Percentiles rank a stretch among this genome's conserved stretches.
phyloP scores from a whole-genome alignment of 371 early-diverging fungal species.

The Catenaria anguillulae region DNA sequence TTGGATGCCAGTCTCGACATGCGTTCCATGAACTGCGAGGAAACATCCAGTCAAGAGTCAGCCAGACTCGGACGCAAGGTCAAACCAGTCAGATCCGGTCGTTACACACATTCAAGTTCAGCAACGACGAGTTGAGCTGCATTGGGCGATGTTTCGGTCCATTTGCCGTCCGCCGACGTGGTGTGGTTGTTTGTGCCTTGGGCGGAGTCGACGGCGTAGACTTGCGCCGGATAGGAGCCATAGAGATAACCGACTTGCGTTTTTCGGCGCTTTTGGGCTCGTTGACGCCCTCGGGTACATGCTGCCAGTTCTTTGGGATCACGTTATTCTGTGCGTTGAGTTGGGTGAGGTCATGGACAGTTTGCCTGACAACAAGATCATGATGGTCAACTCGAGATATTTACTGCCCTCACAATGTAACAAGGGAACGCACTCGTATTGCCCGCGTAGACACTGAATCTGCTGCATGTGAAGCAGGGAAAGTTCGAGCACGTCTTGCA shows the following conservation, averaged over 20 bases:
- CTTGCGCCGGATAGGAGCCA: too few species aligned
- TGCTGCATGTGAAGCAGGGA: conserved; percentile 7
- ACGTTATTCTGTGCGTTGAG: not conserved
- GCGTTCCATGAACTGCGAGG: not conserved
- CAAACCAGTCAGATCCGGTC: too few species aligned
- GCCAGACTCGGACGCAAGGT: too few species aligned
- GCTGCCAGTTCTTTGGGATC: not conserved
- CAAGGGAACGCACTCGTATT: conserved; percentile 4
- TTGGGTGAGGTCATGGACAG: not conserved
- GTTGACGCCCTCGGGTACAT: too few species aligned
- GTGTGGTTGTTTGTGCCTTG: too few species aligned
- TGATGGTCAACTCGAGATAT: not conserved
- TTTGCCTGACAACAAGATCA: not conserved
- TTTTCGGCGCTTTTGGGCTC: too few species aligned
- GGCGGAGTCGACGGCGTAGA: too few species aligned
- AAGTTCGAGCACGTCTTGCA: conserved; percentile 7
- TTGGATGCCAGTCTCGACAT: not conserved
- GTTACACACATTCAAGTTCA: not conserved
- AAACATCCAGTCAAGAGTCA: not conserved
- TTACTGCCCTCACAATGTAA: not conserved
- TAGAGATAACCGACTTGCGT: too few species aligned
- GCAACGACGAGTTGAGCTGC: conserved; percentile 1
- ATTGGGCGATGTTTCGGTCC: too few species aligned
- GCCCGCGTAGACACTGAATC: not conserved
- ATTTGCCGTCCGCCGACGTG: too few species aligned